phyloP scores from a whole-genome alignment of 2,329 filamentous ascomycete species.

The Phaeophleospora eucalypticola region DNA sequence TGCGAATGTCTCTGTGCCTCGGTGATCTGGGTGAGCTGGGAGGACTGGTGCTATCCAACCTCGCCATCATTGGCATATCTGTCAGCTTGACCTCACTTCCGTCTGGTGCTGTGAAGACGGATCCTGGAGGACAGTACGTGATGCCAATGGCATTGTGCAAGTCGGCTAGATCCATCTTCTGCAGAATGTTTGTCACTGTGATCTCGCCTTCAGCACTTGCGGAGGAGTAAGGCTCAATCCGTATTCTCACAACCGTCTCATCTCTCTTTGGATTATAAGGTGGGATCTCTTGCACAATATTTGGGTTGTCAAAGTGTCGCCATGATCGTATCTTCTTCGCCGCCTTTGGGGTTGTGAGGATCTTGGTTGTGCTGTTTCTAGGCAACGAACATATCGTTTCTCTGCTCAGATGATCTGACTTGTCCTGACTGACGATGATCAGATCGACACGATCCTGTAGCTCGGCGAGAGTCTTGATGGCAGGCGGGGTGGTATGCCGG shows the following conservation, averaged over 20 bases:
- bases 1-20: neutral
- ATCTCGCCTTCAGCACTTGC: slow-evolving; percentile 60
- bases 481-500: slow-evolving; percentile 52
- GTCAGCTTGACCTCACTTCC: slow-evolving; percentile 36
- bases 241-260: slow-evolving; percentile 45
- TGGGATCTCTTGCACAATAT: slow-evolving; percentile 39
- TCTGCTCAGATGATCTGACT: slow-evolving; percentile 68
- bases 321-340: slow-evolving; percentile 63
- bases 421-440: slow-evolving; percentile 58
- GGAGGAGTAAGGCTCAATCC: slow-evolving; percentile 51
- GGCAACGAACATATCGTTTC: slow-evolving; percentile 63
- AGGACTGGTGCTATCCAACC: neutral
- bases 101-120: slow-evolving; percentile 33
- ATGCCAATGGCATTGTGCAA: slow-evolving; percentile 66
- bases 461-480: slow-evolving; percentile 54
- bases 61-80: slow-evolving; percentile 28
- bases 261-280: slow-evolving; percentile 40
- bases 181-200: slow-evolving; percentile 64
- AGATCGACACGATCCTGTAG: slow-evolving; percentile 52
- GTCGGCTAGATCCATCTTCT: slow-evolving; percentile 57
- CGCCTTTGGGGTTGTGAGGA: slow-evolving; percentile 62
- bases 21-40: slow-evolving; percentile 4
- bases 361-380: slow-evolving; percentile 52
- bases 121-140: slow-evolving; percentile 61
- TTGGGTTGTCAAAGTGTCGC: slow-evolving; percentile 60